Conservation (phyloP, 2,329 filamentous ascomycete species). For the Ambrosiella cleistominuta region DNA sequence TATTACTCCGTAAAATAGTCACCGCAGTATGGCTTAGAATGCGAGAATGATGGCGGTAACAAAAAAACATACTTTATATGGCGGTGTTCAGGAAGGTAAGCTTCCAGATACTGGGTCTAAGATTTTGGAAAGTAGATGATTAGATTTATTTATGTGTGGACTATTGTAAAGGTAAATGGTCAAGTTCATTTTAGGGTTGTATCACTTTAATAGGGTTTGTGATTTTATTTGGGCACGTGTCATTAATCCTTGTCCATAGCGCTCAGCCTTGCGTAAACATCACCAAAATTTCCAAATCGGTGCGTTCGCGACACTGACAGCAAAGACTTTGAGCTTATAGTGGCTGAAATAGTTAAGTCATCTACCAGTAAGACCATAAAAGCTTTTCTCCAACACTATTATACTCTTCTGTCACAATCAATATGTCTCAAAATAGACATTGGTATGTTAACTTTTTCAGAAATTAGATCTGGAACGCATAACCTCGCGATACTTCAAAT, state of each 20-base stretch:
- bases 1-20: too few species aligned
- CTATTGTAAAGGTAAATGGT: too few species aligned
- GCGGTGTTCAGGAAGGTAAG: too few species aligned
- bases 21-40: too few species aligned
- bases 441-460: slow-evolving; percentile 35
- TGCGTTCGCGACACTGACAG: neutral
- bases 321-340: neutral
- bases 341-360: neutral
- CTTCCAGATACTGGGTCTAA: too few species aligned
- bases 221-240: neutral
- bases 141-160: too few species aligned
- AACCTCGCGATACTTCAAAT: neutral
- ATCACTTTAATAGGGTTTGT: neutral
- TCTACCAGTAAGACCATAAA: neutral
- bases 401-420: slow-evolving; percentile 13
- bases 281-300: neutral
- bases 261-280: neutral
- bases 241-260: neutral
- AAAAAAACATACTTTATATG: too few species aligned
- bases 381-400: neutral
- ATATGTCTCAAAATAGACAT: slow-evolving; percentile 54
- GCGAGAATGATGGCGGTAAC: too few species aligned
- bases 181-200: too few species aligned
- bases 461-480: neutral
- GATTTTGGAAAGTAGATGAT: too few species aligned